Conservation (phyloP, 495 filamentous ascomycete species). For the Recurvomyces mirabilis region DNA sequence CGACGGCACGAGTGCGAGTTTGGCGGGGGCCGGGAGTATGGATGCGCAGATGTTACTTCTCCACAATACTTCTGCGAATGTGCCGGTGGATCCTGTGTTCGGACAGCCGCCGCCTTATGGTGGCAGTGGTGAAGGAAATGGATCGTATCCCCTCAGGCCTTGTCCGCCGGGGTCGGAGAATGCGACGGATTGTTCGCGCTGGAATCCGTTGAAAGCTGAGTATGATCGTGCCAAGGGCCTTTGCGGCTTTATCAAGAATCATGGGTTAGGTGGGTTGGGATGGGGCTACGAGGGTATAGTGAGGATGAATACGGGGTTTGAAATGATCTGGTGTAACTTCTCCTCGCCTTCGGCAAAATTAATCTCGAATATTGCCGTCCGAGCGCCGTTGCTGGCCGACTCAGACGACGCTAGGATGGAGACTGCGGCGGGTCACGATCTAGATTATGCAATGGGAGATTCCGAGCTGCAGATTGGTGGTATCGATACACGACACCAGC, state of each 20-base stretch:
- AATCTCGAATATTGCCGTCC: constrained; percentile 33
- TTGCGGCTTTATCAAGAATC: constrained; percentile 29
- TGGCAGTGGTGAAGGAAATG: no score
- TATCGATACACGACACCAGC: no score
- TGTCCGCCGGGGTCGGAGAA: no score
- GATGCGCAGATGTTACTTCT: constrained; percentile 35
- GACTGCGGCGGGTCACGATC: not conserved
- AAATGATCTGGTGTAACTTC: constrained; percentile 38
- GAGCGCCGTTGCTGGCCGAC: constrained; percentile 27
- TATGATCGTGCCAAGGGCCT: constrained; percentile 33
- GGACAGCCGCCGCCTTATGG: no score
- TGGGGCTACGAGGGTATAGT: constrained; percentile 38
- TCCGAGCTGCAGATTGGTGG: no score
- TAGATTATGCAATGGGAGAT: not conserved
- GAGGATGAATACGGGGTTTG: constrained; percentile 39
- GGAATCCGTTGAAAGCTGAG: constrained; percentile 29
- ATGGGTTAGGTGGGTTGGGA: constrained; percentile 22
- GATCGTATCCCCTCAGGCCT: no score
- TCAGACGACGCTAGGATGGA: no score
- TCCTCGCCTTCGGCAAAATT: constrained; percentile 25
- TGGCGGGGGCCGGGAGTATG: constrained; percentile 31
- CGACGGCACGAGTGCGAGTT: constrained; percentile 34
- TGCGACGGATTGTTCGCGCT: not conserved
- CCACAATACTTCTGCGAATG: constrained; percentile 29
- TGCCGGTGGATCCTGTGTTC: constrained; percentile 13